Evolutionary conservation across 768 basidiomycete genomes (phyloP).

Genomic region (Mycena galopus): DNA sequence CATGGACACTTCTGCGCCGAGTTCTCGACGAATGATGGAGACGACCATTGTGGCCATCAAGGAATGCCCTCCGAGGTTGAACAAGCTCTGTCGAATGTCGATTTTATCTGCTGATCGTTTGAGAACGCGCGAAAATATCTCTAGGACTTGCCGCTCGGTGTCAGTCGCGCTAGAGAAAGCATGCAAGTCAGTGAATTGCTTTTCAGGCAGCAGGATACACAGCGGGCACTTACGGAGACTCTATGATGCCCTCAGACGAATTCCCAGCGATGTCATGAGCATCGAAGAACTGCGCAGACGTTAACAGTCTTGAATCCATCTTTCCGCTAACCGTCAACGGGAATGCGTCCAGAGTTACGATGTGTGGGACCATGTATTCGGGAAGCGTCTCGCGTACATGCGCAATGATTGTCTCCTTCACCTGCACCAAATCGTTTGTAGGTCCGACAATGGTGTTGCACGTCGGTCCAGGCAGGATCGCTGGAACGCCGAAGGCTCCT

Average conservation of each 20-base stretch:
- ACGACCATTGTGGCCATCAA: constrained; percentile 12
- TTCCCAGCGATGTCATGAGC: neutral
- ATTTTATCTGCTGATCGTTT: constrained; percentile 7
- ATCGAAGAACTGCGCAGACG: constrained; percentile 11
- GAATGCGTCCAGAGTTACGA: constrained; percentile 12
- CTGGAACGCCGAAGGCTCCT: constrained; percentile 2
- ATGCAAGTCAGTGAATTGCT: neutral
- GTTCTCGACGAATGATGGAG: constrained; percentile 12
- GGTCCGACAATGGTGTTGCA: constrained; percentile 11
- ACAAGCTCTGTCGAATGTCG: constrained; percentile 4
- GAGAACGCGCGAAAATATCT: constrained; percentile 6
- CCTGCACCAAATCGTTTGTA: constrained; percentile 1
- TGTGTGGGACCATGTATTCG: constrained; percentile 2
- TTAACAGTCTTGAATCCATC: neutral
- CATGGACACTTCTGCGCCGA: constrained; percentile 10
- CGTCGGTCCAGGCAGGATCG: constrained; percentile 8
- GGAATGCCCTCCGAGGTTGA: constrained; percentile 9
- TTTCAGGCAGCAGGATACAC: neutral
- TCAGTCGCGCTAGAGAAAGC: constrained; percentile 1
- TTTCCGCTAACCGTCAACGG: constrained; percentile 3
- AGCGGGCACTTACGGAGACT: constrained; percentile 9
- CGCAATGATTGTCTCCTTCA: constrained; percentile 4
- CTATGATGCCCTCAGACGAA: constrained; percentile 8
- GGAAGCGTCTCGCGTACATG: constrained; percentile 8
- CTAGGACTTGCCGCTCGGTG: constrained; percentile 3